Percentiles rank a stretch among this genome's conserved stretches.
These are phyloP conservation scores for Heteromeles arbutifolia DNA, from an alignment of 306 rosid species.

Conservation along the genomic window DNA sequence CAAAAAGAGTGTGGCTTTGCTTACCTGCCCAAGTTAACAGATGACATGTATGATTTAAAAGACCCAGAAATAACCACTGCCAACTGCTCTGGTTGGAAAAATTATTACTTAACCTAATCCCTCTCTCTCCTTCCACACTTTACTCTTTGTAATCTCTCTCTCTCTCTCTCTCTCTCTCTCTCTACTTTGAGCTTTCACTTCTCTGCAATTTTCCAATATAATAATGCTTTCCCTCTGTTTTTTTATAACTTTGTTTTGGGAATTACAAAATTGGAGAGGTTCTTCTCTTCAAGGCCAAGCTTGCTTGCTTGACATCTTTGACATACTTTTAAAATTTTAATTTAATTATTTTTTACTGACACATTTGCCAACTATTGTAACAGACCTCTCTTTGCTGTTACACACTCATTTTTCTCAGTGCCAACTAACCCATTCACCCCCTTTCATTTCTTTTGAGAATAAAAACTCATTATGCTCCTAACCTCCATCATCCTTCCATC, in stretches of 20 bases:
- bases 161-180: constrained; percentile 16
- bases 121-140: constrained; percentile 30
- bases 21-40: constrained; percentile 58
- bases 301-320: constrained; percentile 48
- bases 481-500: constrained; percentile 49
- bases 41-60: constrained; percentile 73
- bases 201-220: background rate
- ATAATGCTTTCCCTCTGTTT: background rate
- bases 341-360: constrained; percentile 54
- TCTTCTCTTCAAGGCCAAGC: constrained; percentile 94
- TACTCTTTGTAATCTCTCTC: constrained; percentile 31
- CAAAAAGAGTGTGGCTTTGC: constrained; percentile 23
- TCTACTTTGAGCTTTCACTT: background rate
- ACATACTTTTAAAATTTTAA: constrained; percentile 16
- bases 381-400: constrained; percentile 65
- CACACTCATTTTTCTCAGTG: constrained; percentile 77
- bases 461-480: constrained; percentile 44
- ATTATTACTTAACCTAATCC: constrained; percentile 66
- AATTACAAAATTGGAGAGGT: constrained; percentile 39
- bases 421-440: constrained; percentile 55
- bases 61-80: constrained; percentile 64
- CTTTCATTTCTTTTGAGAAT: constrained; percentile 42
- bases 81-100: constrained; percentile 79
- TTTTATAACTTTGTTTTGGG: background rate
- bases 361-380: constrained; percentile 84